Conservation (phyloP, 208 protist genomes). For the Naegleria lovaniensis region DNA sequence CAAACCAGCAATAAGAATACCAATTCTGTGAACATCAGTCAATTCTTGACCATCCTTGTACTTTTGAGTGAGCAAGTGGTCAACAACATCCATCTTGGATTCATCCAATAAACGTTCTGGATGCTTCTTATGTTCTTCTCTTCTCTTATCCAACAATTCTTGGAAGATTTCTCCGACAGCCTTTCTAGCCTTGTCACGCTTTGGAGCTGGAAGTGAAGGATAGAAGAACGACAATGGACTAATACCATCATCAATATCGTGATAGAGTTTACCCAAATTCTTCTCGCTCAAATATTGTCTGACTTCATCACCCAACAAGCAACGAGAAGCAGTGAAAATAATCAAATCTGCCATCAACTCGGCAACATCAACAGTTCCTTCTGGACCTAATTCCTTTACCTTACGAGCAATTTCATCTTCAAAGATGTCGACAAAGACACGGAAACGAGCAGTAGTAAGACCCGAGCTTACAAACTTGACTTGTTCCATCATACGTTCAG, state of each 20-base stretch:
- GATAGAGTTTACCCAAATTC: slow-evolving; percentile 59
- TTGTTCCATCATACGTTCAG: slow-evolving; percentile 30
- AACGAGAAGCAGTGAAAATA: slow-evolving; percentile 81
- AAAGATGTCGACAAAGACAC: slow-evolving; percentile 8
- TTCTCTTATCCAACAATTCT: slow-evolving; percentile 51
- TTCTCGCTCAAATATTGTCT: slow-evolving; percentile 65
- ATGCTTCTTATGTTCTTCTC: slow-evolving; percentile 60
- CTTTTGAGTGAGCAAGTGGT: slow-evolving; percentile 65
- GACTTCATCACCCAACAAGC: slow-evolving; percentile 78
- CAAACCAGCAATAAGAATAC: slow-evolving; percentile 78
- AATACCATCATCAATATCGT: slow-evolving; percentile 45
- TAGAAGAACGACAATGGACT: slow-evolving; percentile 45
- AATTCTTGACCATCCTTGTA: slow-evolving; percentile 74
- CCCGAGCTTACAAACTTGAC: slow-evolving; percentile 26
- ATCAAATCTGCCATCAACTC: slow-evolving; percentile 43
- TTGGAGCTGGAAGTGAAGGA: slow-evolving; percentile 27
- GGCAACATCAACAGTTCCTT: not conserved
- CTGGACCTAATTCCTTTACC: not conserved
- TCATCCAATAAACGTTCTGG: slow-evolving; percentile 40
- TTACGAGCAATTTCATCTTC: slow-evolving; percentile 13
- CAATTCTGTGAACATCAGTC: slow-evolving; percentile 76
- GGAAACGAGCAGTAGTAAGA: slow-evolving; percentile 12
- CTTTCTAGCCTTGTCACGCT: not conserved
- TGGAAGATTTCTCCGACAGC: not conserved
- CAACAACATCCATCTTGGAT: slow-evolving; percentile 59